Evolutionary conservation across 2,329 filamentous ascomycete genomes (phyloP).

Genomic region (Apiospora aurea): DNA sequence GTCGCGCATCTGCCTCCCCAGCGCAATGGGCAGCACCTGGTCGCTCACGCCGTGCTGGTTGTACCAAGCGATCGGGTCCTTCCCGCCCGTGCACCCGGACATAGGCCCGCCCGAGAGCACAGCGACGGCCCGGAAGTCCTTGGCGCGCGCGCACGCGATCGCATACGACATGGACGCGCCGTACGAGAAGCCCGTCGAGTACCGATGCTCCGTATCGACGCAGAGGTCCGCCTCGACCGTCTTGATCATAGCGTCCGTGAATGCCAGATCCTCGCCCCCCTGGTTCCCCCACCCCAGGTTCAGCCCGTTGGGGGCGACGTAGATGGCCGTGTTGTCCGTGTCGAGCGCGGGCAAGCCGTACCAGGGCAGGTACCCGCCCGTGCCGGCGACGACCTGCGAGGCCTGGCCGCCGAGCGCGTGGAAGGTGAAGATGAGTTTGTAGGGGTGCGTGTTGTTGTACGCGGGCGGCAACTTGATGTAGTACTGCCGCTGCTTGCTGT

Average conservation of each 20-base stretch:
- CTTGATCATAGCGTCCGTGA: slow-evolving; percentile 20
- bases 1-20: slow-evolving; percentile 3
- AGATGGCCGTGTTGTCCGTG: slow-evolving; percentile 6
- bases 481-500: slow-evolving; percentile 20
- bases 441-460: slow-evolving; percentile 18
- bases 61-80: slow-evolving; percentile 8
- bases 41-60: slow-evolving; percentile 16
- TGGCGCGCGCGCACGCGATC: slow-evolving; percentile 20
- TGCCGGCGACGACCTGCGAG: slow-evolving; percentile 14
- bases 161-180: slow-evolving; percentile 22
- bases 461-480: slow-evolving; percentile 6
- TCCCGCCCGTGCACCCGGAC: slow-evolving; percentile 12
- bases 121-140: slow-evolving; percentile 13
- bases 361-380: slow-evolving; percentile 8
- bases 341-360: slow-evolving; percentile 16
- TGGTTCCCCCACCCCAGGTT: slow-evolving; percentile 19
- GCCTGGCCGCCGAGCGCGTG: slow-evolving; percentile 3
- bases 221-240: slow-evolving; percentile 13
- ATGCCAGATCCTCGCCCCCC: not conserved
- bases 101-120: slow-evolving; percentile 12
- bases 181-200: slow-evolving; percentile 7
- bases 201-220: slow-evolving; percentile 14
- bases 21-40: slow-evolving; percentile 10
- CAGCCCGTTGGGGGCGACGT: slow-evolving; percentile 16
- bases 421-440: slow-evolving; percentile 22